Percentiles rank a stretch among this genome's conserved stretches.
These are phyloP conservation scores for Myotisia sp. DNA, from an alignment of 2,329 filamentous ascomycete species.

Conservation along the genomic window DNA sequence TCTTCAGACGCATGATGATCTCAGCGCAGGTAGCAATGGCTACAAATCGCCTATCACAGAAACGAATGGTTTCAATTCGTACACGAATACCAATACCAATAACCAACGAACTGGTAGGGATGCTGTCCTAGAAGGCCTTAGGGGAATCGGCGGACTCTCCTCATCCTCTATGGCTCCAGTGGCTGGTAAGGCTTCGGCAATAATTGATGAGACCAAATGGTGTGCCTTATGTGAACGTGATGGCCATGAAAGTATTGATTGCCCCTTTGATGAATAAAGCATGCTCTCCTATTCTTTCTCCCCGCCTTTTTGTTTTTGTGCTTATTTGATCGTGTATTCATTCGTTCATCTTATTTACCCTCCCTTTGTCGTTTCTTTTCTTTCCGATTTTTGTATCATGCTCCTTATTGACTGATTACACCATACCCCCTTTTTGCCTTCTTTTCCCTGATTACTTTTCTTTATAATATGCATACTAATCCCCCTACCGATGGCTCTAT, in stretches of 20 bases:
- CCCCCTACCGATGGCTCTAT: too few relatives aligned
- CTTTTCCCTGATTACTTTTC: too few relatives aligned
- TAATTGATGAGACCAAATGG: slow-evolving; percentile 80
- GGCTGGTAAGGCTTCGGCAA: slow-evolving; percentile 62
- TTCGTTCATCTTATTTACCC: background rate
- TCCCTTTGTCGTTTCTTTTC: too few relatives aligned
- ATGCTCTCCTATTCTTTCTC: background rate
- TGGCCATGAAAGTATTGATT: slow-evolving; percentile 90
- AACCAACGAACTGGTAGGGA: slow-evolving; percentile 29
- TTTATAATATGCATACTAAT: too few relatives aligned
- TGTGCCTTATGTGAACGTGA: slow-evolving; percentile 93
- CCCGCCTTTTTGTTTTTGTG: background rate
- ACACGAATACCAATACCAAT: slow-evolving; percentile 10
- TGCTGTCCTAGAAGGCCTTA: slow-evolving; percentile 29
- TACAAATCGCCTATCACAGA: background rate
- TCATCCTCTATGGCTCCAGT: slow-evolving; percentile 43
- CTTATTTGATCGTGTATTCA: background rate
- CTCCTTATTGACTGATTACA: too few relatives aligned
- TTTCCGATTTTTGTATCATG: too few relatives aligned
- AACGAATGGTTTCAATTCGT: slow-evolving; percentile 6
- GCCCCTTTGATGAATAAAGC: slow-evolving; percentile 66
- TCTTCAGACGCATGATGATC: slow-evolving; percentile 1
- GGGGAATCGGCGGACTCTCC: slow-evolving; percentile 27
- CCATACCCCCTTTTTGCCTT: too few relatives aligned
- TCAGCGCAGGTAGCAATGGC: background rate